Percentiles rank a stretch among this genome's conserved stretches.
phyloP scores from a whole-genome alignment of 768 basidiomycete species.

The Boletus rufocinnamomeus region DNA sequence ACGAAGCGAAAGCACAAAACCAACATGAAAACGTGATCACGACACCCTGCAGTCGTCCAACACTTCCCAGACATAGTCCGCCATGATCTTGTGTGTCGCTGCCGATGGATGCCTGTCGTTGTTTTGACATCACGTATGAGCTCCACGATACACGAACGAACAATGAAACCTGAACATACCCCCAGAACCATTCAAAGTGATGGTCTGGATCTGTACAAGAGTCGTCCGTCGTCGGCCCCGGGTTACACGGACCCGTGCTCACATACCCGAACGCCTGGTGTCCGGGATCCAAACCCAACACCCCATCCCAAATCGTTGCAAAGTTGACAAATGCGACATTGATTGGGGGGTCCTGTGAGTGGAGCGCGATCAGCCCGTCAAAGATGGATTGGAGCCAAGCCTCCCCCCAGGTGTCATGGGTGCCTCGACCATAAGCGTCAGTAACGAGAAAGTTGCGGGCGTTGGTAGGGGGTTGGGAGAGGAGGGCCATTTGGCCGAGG shows the following conservation, averaged over 20 bases:
- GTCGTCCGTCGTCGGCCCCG: slow-evolving; percentile 36
- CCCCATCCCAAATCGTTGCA: slow-evolving; percentile 51
- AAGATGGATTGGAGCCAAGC: slow-evolving; percentile 50
- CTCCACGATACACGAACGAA: background rate
- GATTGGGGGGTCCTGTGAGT: slow-evolving; percentile 29
- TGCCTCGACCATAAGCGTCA: slow-evolving; percentile 53
- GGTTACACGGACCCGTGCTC: slow-evolving; percentile 40
- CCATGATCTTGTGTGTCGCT: slow-evolving; percentile 53
- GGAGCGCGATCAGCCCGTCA: slow-evolving; percentile 42
- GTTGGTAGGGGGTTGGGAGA: slow-evolving; percentile 52
- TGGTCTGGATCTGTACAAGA: slow-evolving; percentile 47
- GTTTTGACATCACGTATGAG: background rate
- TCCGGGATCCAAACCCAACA: slow-evolving; percentile 46
- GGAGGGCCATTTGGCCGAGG: slow-evolving; percentile 45
- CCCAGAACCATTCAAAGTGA: slow-evolving; percentile 54
- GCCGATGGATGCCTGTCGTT: slow-evolving; percentile 49
- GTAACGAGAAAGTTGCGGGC: slow-evolving; percentile 51
- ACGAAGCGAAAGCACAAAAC: background rate
- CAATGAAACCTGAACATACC: slow-evolving; percentile 36
- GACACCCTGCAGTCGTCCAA: slow-evolving; percentile 34
- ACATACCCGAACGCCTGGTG: slow-evolving; percentile 51
- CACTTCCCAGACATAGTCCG: slow-evolving; percentile 49
- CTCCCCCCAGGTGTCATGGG: slow-evolving; percentile 42
- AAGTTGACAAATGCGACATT: slow-evolving; percentile 51
- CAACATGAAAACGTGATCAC: background rate